These are phyloP conservation scores for Lecanicillium sp. DNA, from an alignment of 2,329 filamentous ascomycete species.

Conservation along the genomic window DNA sequence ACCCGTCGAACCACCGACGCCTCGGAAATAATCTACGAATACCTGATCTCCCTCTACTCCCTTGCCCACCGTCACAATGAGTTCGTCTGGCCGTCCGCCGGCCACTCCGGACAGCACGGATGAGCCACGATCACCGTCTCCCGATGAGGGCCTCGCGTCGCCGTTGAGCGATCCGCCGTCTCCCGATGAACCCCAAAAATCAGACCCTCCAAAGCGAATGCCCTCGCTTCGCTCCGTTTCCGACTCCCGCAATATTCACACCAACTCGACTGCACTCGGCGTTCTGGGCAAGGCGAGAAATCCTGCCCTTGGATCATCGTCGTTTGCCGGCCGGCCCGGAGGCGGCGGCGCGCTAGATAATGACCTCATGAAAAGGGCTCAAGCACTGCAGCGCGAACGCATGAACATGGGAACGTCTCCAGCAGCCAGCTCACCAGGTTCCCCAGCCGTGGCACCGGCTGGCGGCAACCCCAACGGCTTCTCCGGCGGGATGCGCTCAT, in stretches of 20 bases:
- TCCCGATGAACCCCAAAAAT: too few species aligned
- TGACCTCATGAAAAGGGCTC: conserved; percentile 38
- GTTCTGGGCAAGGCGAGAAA: conserved; percentile 59
- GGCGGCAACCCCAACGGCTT: conserved; percentile 33
- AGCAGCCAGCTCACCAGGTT: conserved; percentile 17
- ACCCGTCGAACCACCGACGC: conserved; percentile 2
- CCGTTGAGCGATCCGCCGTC: too few species aligned
- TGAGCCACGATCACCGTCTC: conserved; percentile 23
- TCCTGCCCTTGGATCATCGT: conserved; percentile 33
- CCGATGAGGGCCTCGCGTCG: conserved; percentile 28
- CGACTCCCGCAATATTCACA: conserved; percentile 57
- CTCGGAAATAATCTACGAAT: conserved; percentile 9
- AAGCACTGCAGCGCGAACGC: conserved; percentile 36
- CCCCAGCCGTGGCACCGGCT: conserved; percentile 23
- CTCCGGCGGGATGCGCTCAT: conserved; percentile 32
- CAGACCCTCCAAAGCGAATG: conserved; percentile 39
- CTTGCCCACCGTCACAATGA: conserved; percentile 8
- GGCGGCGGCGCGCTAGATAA: conserved; percentile 24
- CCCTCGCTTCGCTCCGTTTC: conserved; percentile 53
- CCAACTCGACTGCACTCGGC: conserved; percentile 78
- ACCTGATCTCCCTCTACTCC: conserved; percentile 26
- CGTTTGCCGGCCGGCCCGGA: conserved; percentile 20
- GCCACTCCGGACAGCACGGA: conserved; percentile 37
- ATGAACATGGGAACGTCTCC: conserved; percentile 34
- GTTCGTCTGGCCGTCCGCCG: conserved; percentile 29